A percentile compares a stretch with the other conserved stretches of the same genome.
Evolutionary conservation across 1,284 basidiomycete species (phyloP).

Genomic region (Cryptococcus sp.): DNA sequence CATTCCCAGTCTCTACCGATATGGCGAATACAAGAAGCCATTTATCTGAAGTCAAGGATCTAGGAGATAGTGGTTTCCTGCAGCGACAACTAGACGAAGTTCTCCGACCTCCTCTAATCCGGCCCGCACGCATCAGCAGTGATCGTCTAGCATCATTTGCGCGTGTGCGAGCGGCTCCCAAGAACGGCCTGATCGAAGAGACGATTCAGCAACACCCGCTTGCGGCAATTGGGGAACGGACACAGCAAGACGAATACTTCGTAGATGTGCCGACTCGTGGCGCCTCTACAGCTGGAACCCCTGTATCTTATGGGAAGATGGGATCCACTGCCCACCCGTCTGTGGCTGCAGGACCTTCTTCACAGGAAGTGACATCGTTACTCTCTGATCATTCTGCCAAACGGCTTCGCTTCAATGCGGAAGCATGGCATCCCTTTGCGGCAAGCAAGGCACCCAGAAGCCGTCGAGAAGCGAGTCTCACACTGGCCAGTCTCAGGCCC

Average conservation of each 20-base stretch:
- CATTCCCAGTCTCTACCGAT: not conserved
- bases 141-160: not conserved
- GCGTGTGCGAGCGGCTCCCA: too few relatives aligned
- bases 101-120: not conserved
- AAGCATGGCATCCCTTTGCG: constrained; percentile 4
- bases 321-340: not conserved
- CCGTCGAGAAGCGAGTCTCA: not conserved
- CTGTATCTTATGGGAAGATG: not conserved
- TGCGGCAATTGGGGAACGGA: too few relatives aligned
- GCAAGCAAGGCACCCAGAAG: not conserved
- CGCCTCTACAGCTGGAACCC: too few relatives aligned
- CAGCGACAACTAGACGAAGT: constrained; percentile 10
- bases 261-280: too few relatives aligned
- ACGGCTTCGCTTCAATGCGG: constrained; percentile 11
- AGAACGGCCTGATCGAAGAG: too few relatives aligned
- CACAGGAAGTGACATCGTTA: not conserved
- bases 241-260: too few relatives aligned
- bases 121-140: not conserved
- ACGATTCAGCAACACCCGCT: too few relatives aligned
- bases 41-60: not conserved
- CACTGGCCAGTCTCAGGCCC: not conserved
- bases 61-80: constrained; percentile 11
- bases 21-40: not conserved
- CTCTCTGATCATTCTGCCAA: not conserved
- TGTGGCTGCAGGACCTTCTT: not conserved